Base-by-base conservation (phyloP, 1,284 basidiomycete genomes). In the Bjerkandera adusta region DNA sequence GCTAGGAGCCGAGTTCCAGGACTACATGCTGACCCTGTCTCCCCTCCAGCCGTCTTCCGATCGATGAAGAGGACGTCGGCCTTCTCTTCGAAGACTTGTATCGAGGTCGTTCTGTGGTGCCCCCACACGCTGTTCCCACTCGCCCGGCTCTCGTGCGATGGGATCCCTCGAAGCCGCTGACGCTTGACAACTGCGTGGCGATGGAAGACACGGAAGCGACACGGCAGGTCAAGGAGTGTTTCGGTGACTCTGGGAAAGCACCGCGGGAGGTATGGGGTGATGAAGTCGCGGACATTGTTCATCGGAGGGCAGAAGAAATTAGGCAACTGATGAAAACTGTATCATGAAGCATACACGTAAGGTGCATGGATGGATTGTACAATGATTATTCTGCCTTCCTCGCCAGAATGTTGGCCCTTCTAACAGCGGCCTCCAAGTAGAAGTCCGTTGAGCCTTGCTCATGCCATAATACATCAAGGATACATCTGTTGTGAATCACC, bases 21-120 rank as follows among this genome's bases (percentile, higher is more conserved):
- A 27, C 24, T 11, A 27, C 29, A 21, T 15, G 27, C 16, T 38
- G 16, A 10, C 32, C 24, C 29, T 45, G 12, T 20, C 16, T 33
- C n/a, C 22, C 1, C 34, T 21, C 15, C 55, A 92, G 89, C 57
- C 81, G 79, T 57, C 70, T 93, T 18, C 80, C 89, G 0, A 76
- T 97, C 36, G 83, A 86, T 52, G 83, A 87, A 56, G 85, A 90
- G 41, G 93, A 97, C 54, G 77, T 92, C 29, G 79, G 78, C 0
- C 75, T 92, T 36, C 67, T 97, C 44, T 92, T 92, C 58, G 95
- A 97, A 60, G 94, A 97, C 60, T 64, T 97, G 12, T 73, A 90
- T 62, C 77, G 86, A 21, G 90, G 91, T 1, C 81, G 92, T 35
- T 89, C 87, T 1, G 73, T 84, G 12, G 68, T 95, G 27, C 89